These are phyloP conservation scores for Ophiocordyceps camponoti-rufipedis DNA, from an alignment of 2,329 filamentous ascomycete species.

Conservation along the genomic window DNA sequence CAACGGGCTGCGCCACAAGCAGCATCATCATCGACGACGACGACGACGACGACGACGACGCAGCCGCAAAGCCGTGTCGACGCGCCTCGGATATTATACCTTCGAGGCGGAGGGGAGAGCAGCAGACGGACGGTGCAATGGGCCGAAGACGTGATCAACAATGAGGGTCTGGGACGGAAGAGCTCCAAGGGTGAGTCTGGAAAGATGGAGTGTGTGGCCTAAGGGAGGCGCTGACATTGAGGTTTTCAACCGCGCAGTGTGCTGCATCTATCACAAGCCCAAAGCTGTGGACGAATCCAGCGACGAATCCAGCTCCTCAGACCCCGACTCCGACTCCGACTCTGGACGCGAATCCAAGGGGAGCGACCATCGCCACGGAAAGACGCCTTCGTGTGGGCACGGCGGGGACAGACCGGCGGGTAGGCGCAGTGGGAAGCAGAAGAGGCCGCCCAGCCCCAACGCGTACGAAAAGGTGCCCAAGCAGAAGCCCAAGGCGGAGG, in stretches of 20 bases:
- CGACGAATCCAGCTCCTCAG: constrained; percentile 38
- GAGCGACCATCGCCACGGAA: constrained; percentile 13
- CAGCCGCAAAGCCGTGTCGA: constrained; percentile 11
- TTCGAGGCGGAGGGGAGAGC: constrained; percentile 28
- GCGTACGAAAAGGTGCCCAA: constrained; percentile 61
- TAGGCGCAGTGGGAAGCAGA: constrained; percentile 13
- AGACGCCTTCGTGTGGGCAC: constrained; percentile 15
- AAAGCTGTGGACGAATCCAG: constrained; percentile 70
- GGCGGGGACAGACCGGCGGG: constrained; percentile 6
- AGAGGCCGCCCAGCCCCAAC: constrained; percentile 50
- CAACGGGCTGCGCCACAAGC: constrained; percentile 6
- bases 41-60: constrained; percentile 9
- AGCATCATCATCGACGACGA: constrained; percentile 14
- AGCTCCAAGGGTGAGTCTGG: constrained; percentile 61
- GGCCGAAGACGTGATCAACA: constrained; percentile 87
- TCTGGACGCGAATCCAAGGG: constrained; percentile 15
- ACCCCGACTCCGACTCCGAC: constrained; percentile 22
- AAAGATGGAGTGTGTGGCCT: no score
- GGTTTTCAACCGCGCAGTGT: constrained; percentile 40
- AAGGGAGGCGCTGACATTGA: no score
- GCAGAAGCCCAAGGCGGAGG: constrained; percentile 15
- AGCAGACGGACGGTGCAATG: constrained; percentile 57
- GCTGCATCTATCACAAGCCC: constrained; percentile 92
- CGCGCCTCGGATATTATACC: constrained; percentile 25
- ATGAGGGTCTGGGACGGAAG: constrained; percentile 87